Evolutionary conservation across 1,139 yeast species (phyloP).

Genomic region (Meyerozyma smithsonii): DNA sequence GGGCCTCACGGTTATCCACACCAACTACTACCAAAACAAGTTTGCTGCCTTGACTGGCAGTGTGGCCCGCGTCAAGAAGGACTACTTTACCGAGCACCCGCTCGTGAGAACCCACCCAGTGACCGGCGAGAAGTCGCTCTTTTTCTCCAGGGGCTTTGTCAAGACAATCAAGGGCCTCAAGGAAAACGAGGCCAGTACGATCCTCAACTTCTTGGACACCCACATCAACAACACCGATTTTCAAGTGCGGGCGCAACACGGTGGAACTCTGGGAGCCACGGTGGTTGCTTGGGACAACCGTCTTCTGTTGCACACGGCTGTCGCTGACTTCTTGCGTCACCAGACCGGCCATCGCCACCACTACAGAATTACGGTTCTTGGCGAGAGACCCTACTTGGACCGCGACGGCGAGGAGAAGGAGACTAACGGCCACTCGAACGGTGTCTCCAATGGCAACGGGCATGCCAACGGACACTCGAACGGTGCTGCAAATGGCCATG

Average conservation of each 20-base stretch:
- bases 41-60: conserved; percentile 12
- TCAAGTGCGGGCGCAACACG: conserved; percentile 23
- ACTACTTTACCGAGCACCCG: conserved; percentile 24
- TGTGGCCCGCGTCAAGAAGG: conserved; percentile 17
- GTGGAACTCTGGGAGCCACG: conserved; percentile 18
- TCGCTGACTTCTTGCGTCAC: conserved; percentile 20
- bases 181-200: conserved; percentile 17
- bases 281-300: conserved; percentile 26
- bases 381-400: conserved; percentile 21
- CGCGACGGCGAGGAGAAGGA: conserved; percentile 2
- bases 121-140: conserved; percentile 23
- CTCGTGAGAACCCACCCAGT: conserved; percentile 27
- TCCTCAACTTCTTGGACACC: conserved; percentile 19
- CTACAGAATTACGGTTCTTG: conserved; percentile 21
- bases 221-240: conserved; percentile 22
- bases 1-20: conserved; percentile 22
- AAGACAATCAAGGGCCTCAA: conserved; percentile 22
- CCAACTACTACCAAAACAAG: conserved; percentile 21
- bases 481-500: conserved; percentile 4
- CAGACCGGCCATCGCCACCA: conserved; percentile 19
- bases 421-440: conserved; percentile 4
- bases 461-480: conserved; percentile 9
- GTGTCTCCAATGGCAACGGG: conserved; percentile 10
- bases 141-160: conserved; percentile 18
- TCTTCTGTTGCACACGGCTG: conserved; percentile 19